These are phyloP conservation scores for Eurotiales sp. DNA, from an alignment of 2,329 filamentous ascomycete genomes.

Conservation along the genomic window DNA sequence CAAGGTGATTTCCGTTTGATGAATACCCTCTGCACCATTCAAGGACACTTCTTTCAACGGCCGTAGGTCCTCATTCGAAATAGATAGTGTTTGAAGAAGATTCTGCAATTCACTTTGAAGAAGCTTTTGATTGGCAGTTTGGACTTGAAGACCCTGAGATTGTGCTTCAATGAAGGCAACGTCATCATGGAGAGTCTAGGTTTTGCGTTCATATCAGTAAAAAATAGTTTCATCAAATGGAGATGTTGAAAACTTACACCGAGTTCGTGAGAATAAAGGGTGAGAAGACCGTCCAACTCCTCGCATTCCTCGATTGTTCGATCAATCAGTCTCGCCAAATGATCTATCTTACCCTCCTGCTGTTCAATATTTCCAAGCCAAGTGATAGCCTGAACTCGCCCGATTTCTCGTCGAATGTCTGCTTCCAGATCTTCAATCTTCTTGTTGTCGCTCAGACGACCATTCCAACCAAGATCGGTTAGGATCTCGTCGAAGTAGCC, in stretches of 20 bases:
- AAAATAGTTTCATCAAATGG: not conserved
- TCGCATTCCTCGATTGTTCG: constrained; percentile 92
- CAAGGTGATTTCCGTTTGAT: constrained; percentile 72
- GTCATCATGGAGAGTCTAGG: constrained; percentile 84
- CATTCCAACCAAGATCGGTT: constrained; percentile 85
- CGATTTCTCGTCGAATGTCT: constrained; percentile 82
- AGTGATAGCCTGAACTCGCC: constrained; percentile 84
- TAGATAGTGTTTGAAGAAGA: constrained; percentile 86
- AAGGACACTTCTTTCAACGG: constrained; percentile 70
- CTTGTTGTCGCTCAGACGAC: constrained; percentile 68
- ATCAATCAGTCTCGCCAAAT: constrained; percentile 82
- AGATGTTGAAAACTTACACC: constrained; percentile 57
- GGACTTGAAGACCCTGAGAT: constrained; percentile 92
- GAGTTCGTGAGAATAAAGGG: constrained; percentile 89
- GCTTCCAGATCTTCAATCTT: constrained; percentile 76
- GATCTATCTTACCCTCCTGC: constrained; percentile 84
- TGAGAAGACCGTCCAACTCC: constrained; percentile 89
- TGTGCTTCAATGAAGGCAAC: constrained; percentile 97
- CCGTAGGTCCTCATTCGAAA: constrained; percentile 71
- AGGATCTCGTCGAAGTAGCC: constrained; percentile 78
- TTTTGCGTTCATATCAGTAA: constrained; percentile 15
- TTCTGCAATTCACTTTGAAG: constrained; percentile 85
- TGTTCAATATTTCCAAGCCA: constrained; percentile 82
- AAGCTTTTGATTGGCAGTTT: constrained; percentile 93
- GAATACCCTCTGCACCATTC: constrained; percentile 65